These are phyloP conservation scores for Arabidopsis suecica DNA, from an alignment of 345 rosid genomes.

Conservation along the genomic window DNA sequence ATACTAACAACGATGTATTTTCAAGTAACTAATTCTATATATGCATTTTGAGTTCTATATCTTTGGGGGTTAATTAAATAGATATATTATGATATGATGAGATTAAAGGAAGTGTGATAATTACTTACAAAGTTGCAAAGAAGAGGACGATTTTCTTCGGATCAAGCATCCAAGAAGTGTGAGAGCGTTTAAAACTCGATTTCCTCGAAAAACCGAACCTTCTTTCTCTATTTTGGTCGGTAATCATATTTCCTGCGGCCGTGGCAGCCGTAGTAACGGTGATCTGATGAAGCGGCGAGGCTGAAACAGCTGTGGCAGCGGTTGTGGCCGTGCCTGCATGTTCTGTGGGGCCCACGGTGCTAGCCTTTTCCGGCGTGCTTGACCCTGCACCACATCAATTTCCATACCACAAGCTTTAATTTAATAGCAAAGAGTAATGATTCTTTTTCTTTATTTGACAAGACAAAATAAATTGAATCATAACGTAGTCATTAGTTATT, in stretches of 20 bases:
- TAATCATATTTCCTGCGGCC: conserved; percentile 37
- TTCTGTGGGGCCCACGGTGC: conserved; percentile 46
- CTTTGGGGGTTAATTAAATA: conserved; percentile 6
- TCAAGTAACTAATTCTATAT: neutral
- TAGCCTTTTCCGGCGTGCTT: conserved; percentile 64
- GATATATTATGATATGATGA: neutral
- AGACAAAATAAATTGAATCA: conserved; percentile 37
- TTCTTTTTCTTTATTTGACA: conserved; percentile 30
- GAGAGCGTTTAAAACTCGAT: conserved; percentile 69
- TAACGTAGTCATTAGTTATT: conserved; percentile 27
- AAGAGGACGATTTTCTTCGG: conserved; percentile 87
- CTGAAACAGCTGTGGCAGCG: conserved; percentile 29
- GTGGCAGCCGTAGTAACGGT: conserved; percentile 61
- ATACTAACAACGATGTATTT: neutral
- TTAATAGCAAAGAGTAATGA: conserved; percentile 8
- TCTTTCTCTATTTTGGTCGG: conserved; percentile 50
- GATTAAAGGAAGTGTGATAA: neutral
- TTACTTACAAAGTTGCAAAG: conserved; percentile 86
- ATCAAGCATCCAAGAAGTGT: conserved; percentile 67
- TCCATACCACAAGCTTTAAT: conserved; percentile 29
- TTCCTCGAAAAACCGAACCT: conserved; percentile 54
- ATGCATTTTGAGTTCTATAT: conserved; percentile 3
- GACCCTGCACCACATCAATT: conserved; percentile 47
- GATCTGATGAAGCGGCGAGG: conserved; percentile 66
- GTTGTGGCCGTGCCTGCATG: conserved; percentile 37